Evolutionary conservation across 768 basidiomycete species (phyloP).

Genomic region (Favolaschia claudopus): DNA sequence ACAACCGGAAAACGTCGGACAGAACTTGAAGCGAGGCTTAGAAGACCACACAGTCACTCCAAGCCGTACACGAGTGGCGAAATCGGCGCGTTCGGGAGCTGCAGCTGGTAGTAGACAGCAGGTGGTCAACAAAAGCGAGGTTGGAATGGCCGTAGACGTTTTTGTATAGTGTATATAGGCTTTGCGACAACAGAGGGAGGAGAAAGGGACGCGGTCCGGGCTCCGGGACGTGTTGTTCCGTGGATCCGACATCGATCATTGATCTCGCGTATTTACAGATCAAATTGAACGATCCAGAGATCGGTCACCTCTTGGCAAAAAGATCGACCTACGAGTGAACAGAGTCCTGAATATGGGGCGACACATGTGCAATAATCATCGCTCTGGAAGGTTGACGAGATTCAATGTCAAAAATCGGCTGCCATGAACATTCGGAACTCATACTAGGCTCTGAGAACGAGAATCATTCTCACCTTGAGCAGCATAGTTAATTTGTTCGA

Average conservation of each 20-base stretch:
- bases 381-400: conserved; percentile 37
- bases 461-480: conserved; percentile 38
- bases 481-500: conserved; percentile 44
- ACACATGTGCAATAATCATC: conserved; percentile 45
- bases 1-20: too few species aligned
- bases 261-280: neutral
- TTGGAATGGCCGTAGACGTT: too few species aligned
- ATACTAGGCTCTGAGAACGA: neutral
- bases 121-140: too few species aligned
- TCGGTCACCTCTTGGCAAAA: neutral
- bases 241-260: neutral
- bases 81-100: too few species aligned
- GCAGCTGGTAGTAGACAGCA: too few species aligned
- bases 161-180: too few species aligned
- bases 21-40: too few species aligned
- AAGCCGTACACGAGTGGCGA: too few species aligned
- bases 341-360: conserved; percentile 44
- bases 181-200: too few species aligned
- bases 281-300: neutral
- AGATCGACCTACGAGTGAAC: conserved; percentile 35
- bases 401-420: conserved; percentile 47
- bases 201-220: too few species aligned
- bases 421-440: too few species aligned
- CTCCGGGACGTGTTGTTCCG: neutral
- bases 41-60: too few species aligned